Base-by-base conservation (phyloP, 2,329 filamentous ascomycete species). In the Alternaria metachromatica region DNA sequence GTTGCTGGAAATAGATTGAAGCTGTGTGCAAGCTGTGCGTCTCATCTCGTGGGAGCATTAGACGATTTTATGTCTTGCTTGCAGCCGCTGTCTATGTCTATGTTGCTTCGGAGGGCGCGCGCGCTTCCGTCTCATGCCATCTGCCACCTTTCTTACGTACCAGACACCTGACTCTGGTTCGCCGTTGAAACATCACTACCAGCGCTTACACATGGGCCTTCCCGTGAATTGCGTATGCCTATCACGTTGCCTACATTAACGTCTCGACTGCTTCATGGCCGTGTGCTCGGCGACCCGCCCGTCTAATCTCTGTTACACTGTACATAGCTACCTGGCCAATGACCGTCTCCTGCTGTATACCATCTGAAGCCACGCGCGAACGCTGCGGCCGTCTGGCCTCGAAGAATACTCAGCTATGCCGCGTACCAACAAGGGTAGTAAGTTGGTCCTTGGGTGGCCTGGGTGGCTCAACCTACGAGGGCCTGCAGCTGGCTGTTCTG, bases 11-110 rank as follows among this genome's bases (percentile, higher is more conserved):
- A 70, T 69, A 71, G 68, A 68, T 68, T 60, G 51, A 62, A 66
- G 61, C 60, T 60, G 59, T 59, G 71, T 72, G 69, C 68, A 67
- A 66, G 63, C 58, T 56, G 65, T 70, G 67, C 67, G 69, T 63
- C 62, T 72, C 68, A 64, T 67, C 72, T 73, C 67, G 71, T 70
- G 71, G 71, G 72, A 70, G 67, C 58, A 55, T 54, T 64, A 67
- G 60, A 55, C 55, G 71, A 73, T 69, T 77, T 77, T 79, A 78
- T 79, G 71, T 73, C 70, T 67, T 71, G 72, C 63, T 65, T 70
- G 71, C 75, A 80, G 67, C 75, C 77, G 77, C 77, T 77, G 74
- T 72, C 60, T 67, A 68, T 71, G 68, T 62, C 70, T 72, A 66
- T 68, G 66, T 62, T 72, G 72, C 70, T 56, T 65, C 46, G 30